Base-by-base conservation (phyloP, 257 asterid genomes). In the Solanum lycopersicoides region DNA sequence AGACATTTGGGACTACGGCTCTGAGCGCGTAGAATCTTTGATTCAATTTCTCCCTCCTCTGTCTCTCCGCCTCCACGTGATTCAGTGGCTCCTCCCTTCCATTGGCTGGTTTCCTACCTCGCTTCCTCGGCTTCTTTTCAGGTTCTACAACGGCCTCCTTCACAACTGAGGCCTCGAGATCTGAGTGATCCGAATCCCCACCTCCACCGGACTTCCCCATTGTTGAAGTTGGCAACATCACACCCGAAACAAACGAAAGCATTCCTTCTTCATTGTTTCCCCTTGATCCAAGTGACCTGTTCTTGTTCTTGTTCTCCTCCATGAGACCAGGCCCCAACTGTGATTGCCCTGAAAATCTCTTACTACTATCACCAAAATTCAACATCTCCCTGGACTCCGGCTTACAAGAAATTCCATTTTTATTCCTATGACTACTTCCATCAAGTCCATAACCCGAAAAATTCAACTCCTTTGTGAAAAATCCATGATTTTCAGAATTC, bases 61-160 rank as follows among this genome's bases (percentile, higher is more conserved):
- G 99, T 90, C 99, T 87, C 94, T 96, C 99, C 0, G 99, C 99
- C 82, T 96, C 99, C 16, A 96, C 99, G 35, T 96, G 99, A 86
- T 96, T 96, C 72, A 96, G 82, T 0, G 99, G 99, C 93, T 96
- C 98, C 86, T 94, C 98, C 53, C 99, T 87, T 32, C 99, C 99
- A 30, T 96, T 95, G 0, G 98, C 98, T 0, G 99, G 99, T 86
- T 95, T 96, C 80, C 98, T 89, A 8, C 99, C 99, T 6, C 99
- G 90, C 83, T 96, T 96, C 32, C 95, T 86, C 0, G 98, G 99
- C 37, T 90, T 91, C 69, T 96, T 96, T 90, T 95, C 98, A 0
- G 92, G 92, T 15, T 93, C 98, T 9, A 92, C 94, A 8, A 92
- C 92, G 1, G 90, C 95, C 69, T 96, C 99, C 89, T 92, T 94